A percentile compares a stretch with the other conserved stretches of the same genome.
phyloP scores from a whole-genome alignment of 441 rosid genomes.

The Biscutella laevigata region DNA sequence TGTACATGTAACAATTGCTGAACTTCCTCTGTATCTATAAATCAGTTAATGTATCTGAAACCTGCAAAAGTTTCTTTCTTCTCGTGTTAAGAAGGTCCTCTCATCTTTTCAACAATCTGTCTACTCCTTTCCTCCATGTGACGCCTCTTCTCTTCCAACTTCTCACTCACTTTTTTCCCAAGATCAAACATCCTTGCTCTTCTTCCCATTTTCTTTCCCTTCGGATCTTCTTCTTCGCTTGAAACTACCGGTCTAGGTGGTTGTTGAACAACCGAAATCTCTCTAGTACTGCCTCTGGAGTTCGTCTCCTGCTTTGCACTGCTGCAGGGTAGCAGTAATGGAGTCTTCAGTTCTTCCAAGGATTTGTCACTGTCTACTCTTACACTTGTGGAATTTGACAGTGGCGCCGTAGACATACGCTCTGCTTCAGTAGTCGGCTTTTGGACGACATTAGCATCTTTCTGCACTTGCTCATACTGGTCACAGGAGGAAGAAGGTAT shows the following conservation, averaged over 20 bases:
- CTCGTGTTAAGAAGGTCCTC: conserved; percentile 34
- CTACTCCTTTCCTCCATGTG: conserved; percentile 74
- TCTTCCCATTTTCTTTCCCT: conserved; percentile 55
- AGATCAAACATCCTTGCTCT: conserved; percentile 76
- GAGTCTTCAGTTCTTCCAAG: conserved; percentile 43
- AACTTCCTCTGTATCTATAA: conserved; percentile 4
- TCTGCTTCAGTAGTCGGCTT: conserved; percentile 14
- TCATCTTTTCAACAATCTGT: conserved; percentile 77
- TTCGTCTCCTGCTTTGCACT: conserved; percentile 32
- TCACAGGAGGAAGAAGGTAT: conserved; percentile 25
- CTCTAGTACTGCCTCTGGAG: conserved; percentile 16
- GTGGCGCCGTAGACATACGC: conserved; percentile 4
- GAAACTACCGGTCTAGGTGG: conserved; percentile 28
- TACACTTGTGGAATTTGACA: conserved; percentile 22
- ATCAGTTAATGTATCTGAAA: conserved; percentile 6
- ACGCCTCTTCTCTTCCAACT: conserved; percentile 79
- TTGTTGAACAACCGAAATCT: conserved; percentile 24
- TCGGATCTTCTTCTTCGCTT: conserved; percentile 44
- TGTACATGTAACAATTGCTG: conserved; percentile 18
- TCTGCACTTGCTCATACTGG: conserved; percentile 28
- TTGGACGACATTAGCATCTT: conserved; percentile 15
- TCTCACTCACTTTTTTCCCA: conserved; percentile 88
- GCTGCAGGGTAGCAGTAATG: conserved; percentile 33
- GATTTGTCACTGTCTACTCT: conserved; percentile 28
- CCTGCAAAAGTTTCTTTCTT: conserved; percentile 2